These are phyloP conservation scores for Licmophora abbreviata DNA, from an alignment of 108 stramenopile species.

Conservation along the genomic window DNA sequence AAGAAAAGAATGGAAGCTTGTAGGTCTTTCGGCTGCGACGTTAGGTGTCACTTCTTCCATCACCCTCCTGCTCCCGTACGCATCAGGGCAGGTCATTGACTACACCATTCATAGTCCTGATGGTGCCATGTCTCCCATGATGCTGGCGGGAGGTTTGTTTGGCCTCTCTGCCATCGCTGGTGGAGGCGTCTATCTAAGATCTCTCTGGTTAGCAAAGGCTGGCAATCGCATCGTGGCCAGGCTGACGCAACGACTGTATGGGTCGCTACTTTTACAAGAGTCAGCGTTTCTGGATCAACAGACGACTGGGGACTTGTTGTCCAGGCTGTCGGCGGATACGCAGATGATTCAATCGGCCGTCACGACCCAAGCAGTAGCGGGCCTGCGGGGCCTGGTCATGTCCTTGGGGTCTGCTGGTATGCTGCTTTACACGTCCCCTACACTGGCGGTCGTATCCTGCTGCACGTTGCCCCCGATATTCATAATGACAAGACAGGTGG, in stretches of 20 bases:
- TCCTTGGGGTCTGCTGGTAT: constrained; percentile 47
- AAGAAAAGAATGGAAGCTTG: constrained; percentile 37
- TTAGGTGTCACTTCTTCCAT: constrained; percentile 54
- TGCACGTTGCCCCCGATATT: constrained; percentile 69
- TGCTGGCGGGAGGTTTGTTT: constrained; percentile 51
- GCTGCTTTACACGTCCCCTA: constrained; percentile 67
- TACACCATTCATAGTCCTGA: constrained; percentile 28
- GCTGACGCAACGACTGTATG: constrained; percentile 50
- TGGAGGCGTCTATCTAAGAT: constrained; percentile 51
- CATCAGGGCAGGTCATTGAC: constrained; percentile 65
- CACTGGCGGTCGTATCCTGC: constrained; percentile 62
- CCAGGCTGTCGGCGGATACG: constrained; percentile 71
- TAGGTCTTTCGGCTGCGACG: constrained; percentile 47
- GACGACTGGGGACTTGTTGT: constrained; percentile 68
- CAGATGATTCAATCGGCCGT: constrained; percentile 62
- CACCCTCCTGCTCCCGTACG: constrained; percentile 63
- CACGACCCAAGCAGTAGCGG: constrained; percentile 69
- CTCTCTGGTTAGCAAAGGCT: constrained; percentile 50
- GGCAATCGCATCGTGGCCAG: constrained; percentile 75
- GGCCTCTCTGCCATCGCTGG: constrained; percentile 49
- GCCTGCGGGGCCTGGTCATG: constrained; percentile 56
- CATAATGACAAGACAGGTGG: constrained; percentile 47
- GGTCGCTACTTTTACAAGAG: constrained; percentile 61
- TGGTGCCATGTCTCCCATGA: constrained; percentile 23
- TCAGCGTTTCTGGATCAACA: constrained; percentile 56